Evolutionary conservation across 768 basidiomycete species (phyloP).

Genomic region (Mycena epipterygia): DNA sequence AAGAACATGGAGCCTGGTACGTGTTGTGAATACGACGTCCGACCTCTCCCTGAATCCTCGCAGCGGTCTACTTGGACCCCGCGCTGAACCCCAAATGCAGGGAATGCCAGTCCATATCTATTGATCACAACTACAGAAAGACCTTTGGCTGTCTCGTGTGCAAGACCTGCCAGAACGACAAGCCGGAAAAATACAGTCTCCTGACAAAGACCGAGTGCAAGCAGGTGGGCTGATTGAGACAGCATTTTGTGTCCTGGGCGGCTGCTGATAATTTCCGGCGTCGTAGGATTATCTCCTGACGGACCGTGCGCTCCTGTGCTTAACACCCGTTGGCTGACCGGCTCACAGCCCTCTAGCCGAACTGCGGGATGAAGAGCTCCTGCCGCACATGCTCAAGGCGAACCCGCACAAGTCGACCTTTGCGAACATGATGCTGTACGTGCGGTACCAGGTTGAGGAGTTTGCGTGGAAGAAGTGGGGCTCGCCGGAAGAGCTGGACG

Average conservation of each 20-base stretch:
- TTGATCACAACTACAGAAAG: conserved; percentile 86
- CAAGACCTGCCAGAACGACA: conserved; percentile 89
- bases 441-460: conserved; percentile 93
- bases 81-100: conserved; percentile 84
- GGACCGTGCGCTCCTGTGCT: conserved; percentile 71
- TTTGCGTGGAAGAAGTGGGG: conserved; percentile 99
- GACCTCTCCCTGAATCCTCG: background rate
- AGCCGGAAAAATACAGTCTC: conserved; percentile 93
- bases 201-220: conserved; percentile 99
- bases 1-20: conserved; percentile 83
- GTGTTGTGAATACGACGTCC: background rate
- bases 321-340: conserved; percentile 15
- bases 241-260: no score
- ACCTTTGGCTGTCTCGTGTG: conserved; percentile 91
- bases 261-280: background rate
- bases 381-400: conserved; percentile 94
- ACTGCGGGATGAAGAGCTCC: conserved; percentile 88
- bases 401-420: conserved; percentile 97
- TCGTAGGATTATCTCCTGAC: conserved; percentile 98
- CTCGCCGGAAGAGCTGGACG: conserved; percentile 89
- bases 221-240: conserved; percentile 22
- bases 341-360: conserved; percentile 73
- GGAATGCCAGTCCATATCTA: conserved; percentile 90
- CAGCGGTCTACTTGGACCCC: conserved; percentile 86
- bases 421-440: conserved; percentile 99